Conservation (phyloP, 192 early-diverging fungal species). For the Martensiomyces pterosporus region DNA sequence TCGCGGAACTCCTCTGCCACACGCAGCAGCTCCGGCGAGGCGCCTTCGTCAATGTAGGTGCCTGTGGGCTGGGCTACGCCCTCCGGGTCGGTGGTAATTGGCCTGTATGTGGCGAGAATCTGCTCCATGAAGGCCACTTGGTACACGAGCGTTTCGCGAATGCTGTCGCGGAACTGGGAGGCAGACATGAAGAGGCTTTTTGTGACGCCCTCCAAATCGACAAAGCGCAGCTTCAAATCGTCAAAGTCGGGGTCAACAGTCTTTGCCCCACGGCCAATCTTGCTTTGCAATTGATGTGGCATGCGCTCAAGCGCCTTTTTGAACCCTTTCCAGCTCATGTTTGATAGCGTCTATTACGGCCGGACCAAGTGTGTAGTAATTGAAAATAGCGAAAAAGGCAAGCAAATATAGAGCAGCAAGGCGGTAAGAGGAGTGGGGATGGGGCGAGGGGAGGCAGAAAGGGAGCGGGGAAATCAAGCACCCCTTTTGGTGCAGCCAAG, state of each 20-base stretch:
- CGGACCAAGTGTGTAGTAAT: no score
- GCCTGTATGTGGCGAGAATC: constrained; percentile 54
- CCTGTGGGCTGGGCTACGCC: constrained; percentile 43
- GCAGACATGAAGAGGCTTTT: constrained; percentile 62
- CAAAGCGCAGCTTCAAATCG: constrained; percentile 57
- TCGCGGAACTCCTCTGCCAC: constrained; percentile 46
- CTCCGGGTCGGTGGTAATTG: constrained; percentile 49
- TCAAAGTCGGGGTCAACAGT: constrained; percentile 67
- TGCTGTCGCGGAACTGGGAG: constrained; percentile 61
- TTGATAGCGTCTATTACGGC: no score
- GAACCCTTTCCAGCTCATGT: constrained; percentile 72
- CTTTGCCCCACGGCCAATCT: constrained; percentile 54
- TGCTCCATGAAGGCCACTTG: constrained; percentile 57
- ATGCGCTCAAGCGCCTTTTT: constrained; percentile 75
- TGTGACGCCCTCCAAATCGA: constrained; percentile 55
- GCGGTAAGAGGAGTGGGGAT: no score
- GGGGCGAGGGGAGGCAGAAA: no score
- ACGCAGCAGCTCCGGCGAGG: constrained; percentile 52
- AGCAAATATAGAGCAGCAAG: not conserved
- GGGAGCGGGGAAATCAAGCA: no score
- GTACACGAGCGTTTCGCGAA: constrained; percentile 57
- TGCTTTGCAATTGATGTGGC: constrained; percentile 68
- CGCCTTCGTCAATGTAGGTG: constrained; percentile 46
- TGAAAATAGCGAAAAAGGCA: constrained; percentile 1
- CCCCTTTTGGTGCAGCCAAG: no score